A percentile compares a stretch with the other conserved stretches of the same genome.
phyloP scores from a whole-genome alignment of 805 yeast species.

The Priceomyces castillae region DNA sequence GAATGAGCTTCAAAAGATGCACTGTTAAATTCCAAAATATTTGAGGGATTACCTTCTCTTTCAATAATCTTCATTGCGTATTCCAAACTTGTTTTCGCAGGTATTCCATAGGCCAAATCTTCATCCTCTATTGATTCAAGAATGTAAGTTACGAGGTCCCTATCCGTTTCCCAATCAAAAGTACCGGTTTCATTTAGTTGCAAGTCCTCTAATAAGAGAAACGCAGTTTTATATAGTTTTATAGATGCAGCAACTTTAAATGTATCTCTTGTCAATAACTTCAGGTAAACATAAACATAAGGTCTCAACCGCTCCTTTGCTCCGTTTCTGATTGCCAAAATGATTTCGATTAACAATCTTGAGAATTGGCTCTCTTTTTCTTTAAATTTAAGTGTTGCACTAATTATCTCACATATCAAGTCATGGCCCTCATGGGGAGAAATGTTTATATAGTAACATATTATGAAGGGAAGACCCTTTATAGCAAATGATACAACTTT shows the following conservation, averaged over 20 bases:
- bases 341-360: constrained; percentile 18
- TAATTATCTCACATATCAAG: constrained; percentile 10
- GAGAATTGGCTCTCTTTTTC: constrained; percentile 7
- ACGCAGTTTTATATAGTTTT: constrained; percentile 39
- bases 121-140: constrained; percentile 57
- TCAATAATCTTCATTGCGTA: constrained; percentile 47
- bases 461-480: constrained; percentile 22
- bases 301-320: constrained; percentile 23
- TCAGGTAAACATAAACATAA: constrained; percentile 27
- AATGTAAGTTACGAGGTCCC: constrained; percentile 26
- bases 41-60: constrained; percentile 27
- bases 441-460: constrained; percentile 21
- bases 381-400: constrained; percentile 9
- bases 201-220: constrained; percentile 49
- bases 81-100: constrained; percentile 52
- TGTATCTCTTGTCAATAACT: constrained; percentile 26
- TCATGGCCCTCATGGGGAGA: constrained; percentile 11
- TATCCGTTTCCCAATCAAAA: constrained; percentile 13
- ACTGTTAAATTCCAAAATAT: constrained; percentile 51
- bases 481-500: constrained; percentile 14
- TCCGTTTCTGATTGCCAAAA: constrained; percentile 41
- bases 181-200: not conserved
- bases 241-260: constrained; percentile 30
- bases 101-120: constrained; percentile 66
- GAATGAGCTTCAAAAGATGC: constrained; percentile 52